Evolutionary conservation across 2,329 filamentous ascomycete species (phyloP), one percentile per base, ranked within the genome.

Genomic region (Cercospora zeina): DNA sequence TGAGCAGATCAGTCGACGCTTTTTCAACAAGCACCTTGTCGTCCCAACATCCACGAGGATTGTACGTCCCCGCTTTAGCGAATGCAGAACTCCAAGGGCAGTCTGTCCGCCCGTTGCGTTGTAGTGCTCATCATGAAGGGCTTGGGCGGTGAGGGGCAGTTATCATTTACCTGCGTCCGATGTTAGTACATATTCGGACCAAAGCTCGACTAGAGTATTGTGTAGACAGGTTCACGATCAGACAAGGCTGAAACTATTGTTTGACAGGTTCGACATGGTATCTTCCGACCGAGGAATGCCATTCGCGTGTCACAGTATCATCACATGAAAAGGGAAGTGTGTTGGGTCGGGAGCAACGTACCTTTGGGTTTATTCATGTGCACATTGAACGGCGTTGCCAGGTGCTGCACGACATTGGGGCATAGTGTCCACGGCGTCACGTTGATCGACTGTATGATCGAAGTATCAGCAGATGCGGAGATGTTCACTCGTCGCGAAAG

Each of bases 91-190:
- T 70, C 78, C 74, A 79, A 78, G 81, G 77, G 82, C 79, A 79
- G 78, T 87, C 82, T 87, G 85, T 86, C 85, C 85, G 85, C 85
- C 85, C 84, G 85, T 84, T 85, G 69, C 85, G 85, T 87, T 87
- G 84, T 83, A 83, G 74, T 76, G 77, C 81, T 87, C 82, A 82
- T 87, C 85, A 86, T 84, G 64, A 36, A 24, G 24, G 24, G 72
- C 75, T 65, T 68, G 65, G 71, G 60, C 62, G 63, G 58, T 59
- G 62, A 65, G 16, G 62, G 39, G 53, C 8, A 47, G 54, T 58
- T 56, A 53, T 36, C 10, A 24, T 62, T 19, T 70, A 70, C 69
- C 69, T 69, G 59, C n/a, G 33, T 51, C 47, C 42, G 33, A 67
- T 64, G 64, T 68, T 50, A 74, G 70, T 76, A 74, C 71, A 75